A percentile compares a stretch with the other conserved stretches of the same genome.
These are phyloP conservation scores for Suillus americanus DNA, from an alignment of 768 basidiomycete genomes.

Conservation along the genomic window DNA sequence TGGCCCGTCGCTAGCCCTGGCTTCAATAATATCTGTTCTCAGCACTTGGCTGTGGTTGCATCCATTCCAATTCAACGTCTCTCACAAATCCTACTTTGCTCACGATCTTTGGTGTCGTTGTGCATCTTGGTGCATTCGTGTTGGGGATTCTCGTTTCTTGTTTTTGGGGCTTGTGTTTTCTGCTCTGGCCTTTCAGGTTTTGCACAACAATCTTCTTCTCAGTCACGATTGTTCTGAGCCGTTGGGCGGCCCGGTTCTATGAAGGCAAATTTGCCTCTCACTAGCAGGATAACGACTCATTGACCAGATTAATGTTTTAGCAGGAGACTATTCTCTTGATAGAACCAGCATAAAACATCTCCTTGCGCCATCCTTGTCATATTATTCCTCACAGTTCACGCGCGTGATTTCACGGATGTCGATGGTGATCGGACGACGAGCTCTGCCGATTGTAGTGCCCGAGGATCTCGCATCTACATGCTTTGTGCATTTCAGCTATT, in stretches of 20 bases:
- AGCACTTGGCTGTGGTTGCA: neutral
- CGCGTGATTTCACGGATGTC: conserved; percentile 34
- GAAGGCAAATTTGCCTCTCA: conserved; percentile 10
- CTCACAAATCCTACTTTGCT: neutral
- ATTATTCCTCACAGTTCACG: conserved; percentile 35
- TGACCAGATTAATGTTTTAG: neutral
- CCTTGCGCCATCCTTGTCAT: conserved; percentile 29
- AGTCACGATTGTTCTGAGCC: neutral
- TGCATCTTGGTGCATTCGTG: neutral
- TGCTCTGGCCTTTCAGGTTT: neutral
- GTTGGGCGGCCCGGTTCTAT: conserved; percentile 28
- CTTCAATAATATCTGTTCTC: too few species aligned
- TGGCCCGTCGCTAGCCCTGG: too few species aligned
- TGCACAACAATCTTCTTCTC: neutral
- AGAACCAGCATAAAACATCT: conserved; percentile 11
- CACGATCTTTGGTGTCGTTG: neutral
- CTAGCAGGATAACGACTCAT: neutral
- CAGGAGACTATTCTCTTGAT: conserved; percentile 10
- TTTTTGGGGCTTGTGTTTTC: neutral
- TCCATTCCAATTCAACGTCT: neutral
- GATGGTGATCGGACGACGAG: conserved; percentile 34
- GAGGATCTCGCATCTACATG: conserved; percentile 16
- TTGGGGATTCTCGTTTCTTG: neutral
- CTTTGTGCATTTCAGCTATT: conserved; percentile 13
- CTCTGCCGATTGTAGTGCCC: conserved; percentile 22